Conservation (phyloP, 352 stramenopile genomes). For the Globisporangium ultimum region DNA sequence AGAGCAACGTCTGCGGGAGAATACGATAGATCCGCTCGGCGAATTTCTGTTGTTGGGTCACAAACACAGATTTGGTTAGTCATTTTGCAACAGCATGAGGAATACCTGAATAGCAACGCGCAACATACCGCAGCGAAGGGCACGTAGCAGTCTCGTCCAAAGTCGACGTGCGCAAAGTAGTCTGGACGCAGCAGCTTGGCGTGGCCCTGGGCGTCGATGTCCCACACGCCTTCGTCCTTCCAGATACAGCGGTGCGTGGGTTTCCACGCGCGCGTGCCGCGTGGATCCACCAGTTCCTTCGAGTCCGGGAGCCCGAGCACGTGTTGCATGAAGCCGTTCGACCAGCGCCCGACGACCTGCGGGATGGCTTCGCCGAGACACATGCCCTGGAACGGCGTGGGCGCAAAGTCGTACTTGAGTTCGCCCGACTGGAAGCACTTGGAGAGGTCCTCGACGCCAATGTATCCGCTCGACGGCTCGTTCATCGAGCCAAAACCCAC, state of each 20-base stretch:
- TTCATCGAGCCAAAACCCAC: conserved; percentile 92
- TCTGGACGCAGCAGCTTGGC: conserved; percentile 52
- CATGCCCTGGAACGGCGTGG: conserved; percentile 83
- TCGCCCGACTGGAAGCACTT: conserved; percentile 53
- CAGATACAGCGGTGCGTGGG: conserved; percentile 66
- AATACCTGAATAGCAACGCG: not conserved
- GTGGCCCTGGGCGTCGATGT: conserved; percentile 36
- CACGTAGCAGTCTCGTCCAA: conserved; percentile 80
- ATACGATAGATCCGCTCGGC: conserved; percentile 50
- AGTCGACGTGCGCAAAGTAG: conserved; percentile 75
- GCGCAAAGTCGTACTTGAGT: conserved; percentile 70
- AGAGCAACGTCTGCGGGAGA: conserved; percentile 65
- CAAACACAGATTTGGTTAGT: conserved; percentile 5
- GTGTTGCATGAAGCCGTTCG: conserved; percentile 69
- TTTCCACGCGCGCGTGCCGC: conserved; percentile 66
- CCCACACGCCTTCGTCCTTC: conserved; percentile 78
- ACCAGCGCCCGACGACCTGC: conserved; percentile 68
- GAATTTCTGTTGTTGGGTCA: conserved; percentile 33
- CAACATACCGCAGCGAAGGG: conserved; percentile 63
- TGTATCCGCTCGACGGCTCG: conserved; percentile 78
- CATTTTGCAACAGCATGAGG: not conserved
- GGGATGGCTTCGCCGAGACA: conserved; percentile 63
- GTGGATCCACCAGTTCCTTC: conserved; percentile 43
- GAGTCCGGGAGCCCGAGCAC: conserved; percentile 55
- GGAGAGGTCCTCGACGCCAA: conserved; percentile 61